A percentile compares a stretch with the other conserved stretches of the same genome.
Evolutionary conservation across 192 early-diverging fungal species (phyloP).

Genomic region (Hyaloraphidium curvatum): DNA sequence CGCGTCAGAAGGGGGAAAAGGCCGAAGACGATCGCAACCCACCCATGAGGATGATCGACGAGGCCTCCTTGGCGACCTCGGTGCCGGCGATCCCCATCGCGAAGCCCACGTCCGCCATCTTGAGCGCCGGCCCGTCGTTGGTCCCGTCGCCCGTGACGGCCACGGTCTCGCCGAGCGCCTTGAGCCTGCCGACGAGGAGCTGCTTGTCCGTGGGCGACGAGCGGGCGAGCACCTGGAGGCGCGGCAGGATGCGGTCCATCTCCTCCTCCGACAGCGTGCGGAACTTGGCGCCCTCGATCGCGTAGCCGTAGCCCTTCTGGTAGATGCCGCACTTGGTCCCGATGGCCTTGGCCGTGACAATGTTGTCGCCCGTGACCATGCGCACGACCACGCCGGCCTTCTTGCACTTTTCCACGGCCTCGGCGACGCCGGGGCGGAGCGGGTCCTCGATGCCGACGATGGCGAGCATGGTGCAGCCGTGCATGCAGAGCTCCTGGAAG

Average conservation of each 20-base stretch:
- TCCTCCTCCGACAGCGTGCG: conserved; percentile 57
- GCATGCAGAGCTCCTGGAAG: conserved; percentile 30
- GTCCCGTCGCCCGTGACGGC: conserved; percentile 99
- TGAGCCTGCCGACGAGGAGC: conserved; percentile 75
- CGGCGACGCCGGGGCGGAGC: conserved; percentile 80
- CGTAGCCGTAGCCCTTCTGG: conserved; percentile 60
- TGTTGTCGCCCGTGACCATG: conserved; percentile 98
- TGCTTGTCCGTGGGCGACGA: conserved; percentile 90
- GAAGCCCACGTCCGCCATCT: conserved; percentile 91
- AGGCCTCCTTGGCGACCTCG: conserved; percentile 98
- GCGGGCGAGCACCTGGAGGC: conserved; percentile 85
- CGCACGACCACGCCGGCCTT: conserved; percentile 86
- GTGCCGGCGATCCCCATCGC: conserved; percentile 99
- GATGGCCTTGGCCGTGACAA: conserved; percentile 82
- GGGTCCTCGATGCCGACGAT: conserved; percentile 97
- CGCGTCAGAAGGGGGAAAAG: neutral
- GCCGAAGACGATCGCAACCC: neutral
- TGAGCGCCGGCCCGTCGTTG: conserved; percentile 94
- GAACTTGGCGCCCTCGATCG: conserved; percentile 93
- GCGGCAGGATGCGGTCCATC: conserved; percentile 81
- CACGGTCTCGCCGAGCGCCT: conserved; percentile 80
- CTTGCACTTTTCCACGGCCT: conserved; percentile 72
- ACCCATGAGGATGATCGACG: conserved; percentile 77
- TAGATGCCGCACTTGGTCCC: conserved; percentile 86
- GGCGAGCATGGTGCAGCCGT: conserved; percentile 54